Evolutionary conservation across 495 filamentous ascomycete species (phyloP).

Genomic region (Penicillium coprophilum): DNA sequence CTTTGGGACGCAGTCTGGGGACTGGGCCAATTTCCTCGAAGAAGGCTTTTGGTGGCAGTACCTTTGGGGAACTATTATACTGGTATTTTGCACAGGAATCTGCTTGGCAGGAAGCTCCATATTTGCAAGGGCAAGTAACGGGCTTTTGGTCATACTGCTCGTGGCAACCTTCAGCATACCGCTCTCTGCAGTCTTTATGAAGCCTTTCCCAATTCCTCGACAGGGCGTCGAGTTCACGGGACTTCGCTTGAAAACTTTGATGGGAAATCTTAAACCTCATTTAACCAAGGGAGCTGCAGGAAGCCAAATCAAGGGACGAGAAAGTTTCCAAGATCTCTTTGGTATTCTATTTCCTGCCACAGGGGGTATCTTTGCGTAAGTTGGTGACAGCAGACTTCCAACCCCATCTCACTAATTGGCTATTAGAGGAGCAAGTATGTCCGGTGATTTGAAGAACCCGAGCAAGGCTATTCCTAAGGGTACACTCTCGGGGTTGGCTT

Average conservation of each 20-base stretch:
- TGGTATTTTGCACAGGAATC: conserved; percentile 72
- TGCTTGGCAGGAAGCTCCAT: conserved; percentile 79
- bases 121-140: conserved; percentile 78
- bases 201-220: conserved; percentile 61
- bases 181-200: conserved; percentile 64
- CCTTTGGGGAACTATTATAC: conserved; percentile 70
- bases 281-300: conserved; percentile 67
- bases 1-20: conserved; percentile 60
- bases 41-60: conserved; percentile 79
- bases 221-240: conserved; percentile 76
- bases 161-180: conserved; percentile 82
- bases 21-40: conserved; percentile 59
- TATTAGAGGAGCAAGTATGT: conserved; percentile 79
- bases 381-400: conserved; percentile 7
- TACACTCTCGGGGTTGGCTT: conserved; percentile 70
- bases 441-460: conserved; percentile 78
- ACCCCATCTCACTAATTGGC: conserved; percentile 23
- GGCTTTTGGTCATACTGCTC: conserved; percentile 69
- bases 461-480: conserved; percentile 83
- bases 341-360: conserved; percentile 87
- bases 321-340: conserved; percentile 81
- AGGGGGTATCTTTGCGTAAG: conserved; percentile 66
- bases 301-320: conserved; percentile 62
- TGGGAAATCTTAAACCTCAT: conserved; percentile 67
- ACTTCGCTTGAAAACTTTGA: conserved; percentile 64